Base-by-base conservation (phyloP, 495 filamentous ascomycete genomes). In the Cercophora scortea region DNA sequence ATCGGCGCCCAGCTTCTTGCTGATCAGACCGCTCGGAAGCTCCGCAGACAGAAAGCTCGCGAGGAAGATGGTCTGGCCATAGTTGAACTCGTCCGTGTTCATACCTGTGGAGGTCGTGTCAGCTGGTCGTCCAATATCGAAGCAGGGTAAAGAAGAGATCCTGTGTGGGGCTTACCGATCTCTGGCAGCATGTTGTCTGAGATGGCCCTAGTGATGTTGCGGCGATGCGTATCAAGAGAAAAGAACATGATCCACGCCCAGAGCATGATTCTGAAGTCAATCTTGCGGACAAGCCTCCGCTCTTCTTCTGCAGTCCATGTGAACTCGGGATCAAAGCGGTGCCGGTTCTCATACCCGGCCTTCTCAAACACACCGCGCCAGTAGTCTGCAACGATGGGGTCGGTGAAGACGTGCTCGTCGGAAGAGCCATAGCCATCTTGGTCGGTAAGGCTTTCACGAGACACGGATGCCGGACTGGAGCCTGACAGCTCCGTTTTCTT, bases 231-330 rank as follows among this genome's bases (percentile, higher is more conserved):
- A 55, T 93, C 84, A 3, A 93, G 74, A 0, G 83, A 85, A 52
- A 89, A 88, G 68, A 90, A 89, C 64, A 87, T 90, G 17, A 89
- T 56, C 59, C 87, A 91, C 0, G 80, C 80, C 69, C 81, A 88
- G 8, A 65, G 55, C 59, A 56, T 67, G 59, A 69, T 73, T 8
- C 49, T 33, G 10, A 49, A 49, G 50, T 74, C 70, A 46, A 76
- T 61, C 61, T 78, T 75, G 47, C 72, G 56, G 10, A 80, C 67
- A 2, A 81, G 55, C 51, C 52, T 70, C 54, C 62, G 66, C 64
- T 81, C 79, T 49, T 76, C 74, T 41, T 67, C 62, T 47, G 66
- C 65, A 10, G 64, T 69, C 78, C 78, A 81, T 39, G 57, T 64
- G 48, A 70, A 70, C 5, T 57, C 53, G 4, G 76, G 75, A 52